Evolutionary conservation across 2,329 filamentous ascomycete species (phyloP).

Genomic region (Aspergillus pseudoglaucus): DNA sequence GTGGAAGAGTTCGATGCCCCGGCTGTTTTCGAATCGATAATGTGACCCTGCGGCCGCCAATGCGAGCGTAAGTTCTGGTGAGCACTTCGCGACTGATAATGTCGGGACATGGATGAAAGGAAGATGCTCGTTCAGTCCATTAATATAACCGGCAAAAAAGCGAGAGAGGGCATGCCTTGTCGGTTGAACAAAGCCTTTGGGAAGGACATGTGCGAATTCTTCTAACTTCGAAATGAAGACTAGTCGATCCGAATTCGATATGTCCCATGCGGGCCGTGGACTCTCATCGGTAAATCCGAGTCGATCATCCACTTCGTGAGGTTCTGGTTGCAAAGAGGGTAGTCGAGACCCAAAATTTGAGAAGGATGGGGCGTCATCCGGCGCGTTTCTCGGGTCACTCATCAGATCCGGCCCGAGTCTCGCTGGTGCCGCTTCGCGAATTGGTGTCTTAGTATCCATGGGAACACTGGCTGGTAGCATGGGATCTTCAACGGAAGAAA

Average conservation of each 20-base stretch:
- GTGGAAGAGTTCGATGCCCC: slow-evolving; percentile 52
- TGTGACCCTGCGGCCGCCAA: slow-evolving; percentile 47
- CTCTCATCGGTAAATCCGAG: slow-evolving; percentile 38
- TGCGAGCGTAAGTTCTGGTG: slow-evolving; percentile 46
- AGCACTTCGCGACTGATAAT: slow-evolving; percentile 38
- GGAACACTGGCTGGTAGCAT: slow-evolving; percentile 31
- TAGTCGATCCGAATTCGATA: slow-evolving; percentile 42
- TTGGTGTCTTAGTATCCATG: slow-evolving; percentile 29
- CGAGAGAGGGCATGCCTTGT: slow-evolving; percentile 44
- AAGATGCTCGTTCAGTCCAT: slow-evolving; percentile 46
- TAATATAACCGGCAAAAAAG: slow-evolving; percentile 48
- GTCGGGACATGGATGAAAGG: slow-evolving; percentile 48
- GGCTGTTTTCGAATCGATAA: slow-evolving; percentile 43
- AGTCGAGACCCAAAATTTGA: slow-evolving; percentile 44
- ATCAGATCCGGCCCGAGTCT: slow-evolving; percentile 36
- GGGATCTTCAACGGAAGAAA: slow-evolving; percentile 36
- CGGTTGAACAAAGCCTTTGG: slow-evolving; percentile 43
- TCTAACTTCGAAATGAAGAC: slow-evolving; percentile 40
- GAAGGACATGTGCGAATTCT: slow-evolving; percentile 41
- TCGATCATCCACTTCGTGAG: slow-evolving; percentile 39
- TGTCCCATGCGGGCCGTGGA: slow-evolving; percentile 40
- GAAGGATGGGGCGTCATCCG: slow-evolving; percentile 40
- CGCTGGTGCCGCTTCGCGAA: slow-evolving; percentile 24
- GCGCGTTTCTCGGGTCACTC: slow-evolving; percentile 29
- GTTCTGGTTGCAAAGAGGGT: slow-evolving; percentile 43